Evolutionary conservation across 2,329 filamentous ascomycete genomes (phyloP), one percentile per base, ranked within the genome.

Genomic region (Ceratocystis harringtonii): DNA sequence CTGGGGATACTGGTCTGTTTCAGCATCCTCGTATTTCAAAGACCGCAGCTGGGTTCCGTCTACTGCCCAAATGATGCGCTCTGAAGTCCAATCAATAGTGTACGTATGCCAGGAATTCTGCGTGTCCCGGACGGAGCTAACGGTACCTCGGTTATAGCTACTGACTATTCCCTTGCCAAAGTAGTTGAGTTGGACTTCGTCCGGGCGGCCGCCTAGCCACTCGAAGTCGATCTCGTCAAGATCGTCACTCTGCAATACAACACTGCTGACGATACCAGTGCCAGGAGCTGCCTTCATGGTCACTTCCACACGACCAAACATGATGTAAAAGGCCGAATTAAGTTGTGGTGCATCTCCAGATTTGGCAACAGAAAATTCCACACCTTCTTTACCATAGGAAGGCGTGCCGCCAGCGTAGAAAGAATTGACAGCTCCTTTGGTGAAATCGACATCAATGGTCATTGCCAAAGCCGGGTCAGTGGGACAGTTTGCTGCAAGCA

Each of bases 161-260:
- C 82, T 86, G 0, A 90, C 92, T 70, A 89, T 81, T 64, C 92
- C 94, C 76, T 97, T 96, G 74, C 91, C 90, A 71, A 99, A 99
- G 77, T 95, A 99, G 77, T 99, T 99, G 70, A 86, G 88, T 76
- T 99, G 94, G n/a, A 96, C 89, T 75, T 95, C 81, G 66, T 79
- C 78, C 69, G 81, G 76, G 72, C 89, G 83, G 65, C 86, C 84
- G 66, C 94, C 94, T 28, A 99, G 83, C 90, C 92, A 97, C 76
- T 99, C 94, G 79, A 92, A 89, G 75, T 99, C 94, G 72, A 99
- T 95, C 78, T 99, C 94, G 75, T 99, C 94, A 57, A 96, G 82
- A 71, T 84, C 83, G 74, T 97, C 92, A 15, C 92, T 96, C 76
- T 95, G 87, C 69, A 99, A 79, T 7, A 99, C 90, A 12, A 94